A percentile compares a stretch with the other conserved stretches of the same genome.
These are phyloP conservation scores for Mallotus repandus DNA, from an alignment of 441 rosid genomes.

Conservation along the genomic window DNA sequence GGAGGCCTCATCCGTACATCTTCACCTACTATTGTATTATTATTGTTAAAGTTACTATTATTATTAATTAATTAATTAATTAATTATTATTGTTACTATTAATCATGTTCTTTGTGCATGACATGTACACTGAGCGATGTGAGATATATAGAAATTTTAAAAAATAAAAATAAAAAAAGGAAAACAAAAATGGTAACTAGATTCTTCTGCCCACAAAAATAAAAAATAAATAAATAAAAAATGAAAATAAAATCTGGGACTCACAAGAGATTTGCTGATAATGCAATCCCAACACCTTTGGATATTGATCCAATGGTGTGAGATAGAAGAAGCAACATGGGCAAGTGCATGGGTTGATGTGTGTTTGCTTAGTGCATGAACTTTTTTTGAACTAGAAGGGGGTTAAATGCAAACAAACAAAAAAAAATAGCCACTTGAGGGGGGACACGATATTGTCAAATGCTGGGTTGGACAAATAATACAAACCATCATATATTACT, in stretches of 20 bases:
- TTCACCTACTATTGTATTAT: neutral
- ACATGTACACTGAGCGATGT: too few species aligned
- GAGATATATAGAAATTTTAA: too few species aligned
- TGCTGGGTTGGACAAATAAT: conserved; percentile 32
- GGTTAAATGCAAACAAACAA: neutral
- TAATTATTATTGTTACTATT: too few species aligned
- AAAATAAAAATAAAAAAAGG: too few species aligned
- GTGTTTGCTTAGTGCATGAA: conserved; percentile 4
- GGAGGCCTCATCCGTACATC: conserved; percentile 37
- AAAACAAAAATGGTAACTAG: neutral
- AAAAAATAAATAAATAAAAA: neutral
- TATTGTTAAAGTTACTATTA: neutral
- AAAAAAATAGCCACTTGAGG: conserved; percentile 25
- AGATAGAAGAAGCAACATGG: neutral
- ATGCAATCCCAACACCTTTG: neutral
- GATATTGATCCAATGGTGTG: conserved; percentile 14
- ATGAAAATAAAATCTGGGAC: neutral
- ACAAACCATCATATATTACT: neutral
- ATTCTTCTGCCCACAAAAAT: conserved; percentile 15
- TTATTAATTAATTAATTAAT: too few species aligned
- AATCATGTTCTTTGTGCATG: neutral
- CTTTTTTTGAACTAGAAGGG: neutral
- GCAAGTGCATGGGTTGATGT: neutral
- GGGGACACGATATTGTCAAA: conserved; percentile 26
- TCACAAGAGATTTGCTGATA: neutral